Conservation (phyloP, 2,329 filamentous ascomycete genomes). For the Sarocladium oryzae region DNA sequence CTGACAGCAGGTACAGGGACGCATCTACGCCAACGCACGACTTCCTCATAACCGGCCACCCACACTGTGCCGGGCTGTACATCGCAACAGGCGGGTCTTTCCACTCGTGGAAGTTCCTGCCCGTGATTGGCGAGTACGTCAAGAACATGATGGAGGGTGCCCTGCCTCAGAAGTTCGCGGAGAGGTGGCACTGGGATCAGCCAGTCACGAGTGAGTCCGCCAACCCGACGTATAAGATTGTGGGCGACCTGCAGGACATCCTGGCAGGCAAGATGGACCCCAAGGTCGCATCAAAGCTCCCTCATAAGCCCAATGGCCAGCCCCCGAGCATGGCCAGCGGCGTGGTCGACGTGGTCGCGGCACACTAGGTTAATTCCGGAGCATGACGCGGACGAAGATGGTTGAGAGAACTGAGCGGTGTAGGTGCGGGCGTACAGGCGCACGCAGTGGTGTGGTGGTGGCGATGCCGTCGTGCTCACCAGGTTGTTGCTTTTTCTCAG, state of each 20-base stretch:
- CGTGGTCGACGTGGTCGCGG: neutral
- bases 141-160: conserved; percentile 39
- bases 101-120: conserved; percentile 57
- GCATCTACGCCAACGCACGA: conserved; percentile 56
- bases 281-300: neutral
- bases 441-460: neutral
- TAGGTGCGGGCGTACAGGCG: neutral
- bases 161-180: conserved; percentile 29
- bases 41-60: conserved; percentile 50
- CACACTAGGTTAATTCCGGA: neutral
- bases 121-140: conserved; percentile 54
- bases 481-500: conserved; percentile 1
- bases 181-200: conserved; percentile 41
- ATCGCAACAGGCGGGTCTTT: conserved; percentile 58
- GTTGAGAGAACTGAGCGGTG: too few species aligned
- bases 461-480: neutral
- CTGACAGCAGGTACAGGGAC: conserved; percentile 37
- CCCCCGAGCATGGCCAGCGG: neutral
- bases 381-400: neutral
- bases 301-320: neutral
- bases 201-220: conserved; percentile 23
- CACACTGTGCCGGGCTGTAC: conserved; percentile 44
- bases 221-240: conserved; percentile 35
- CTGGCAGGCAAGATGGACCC: conserved; percentile 9
- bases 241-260: conserved; percentile 31